Percentiles rank a stretch among this genome's conserved stretches.
Conservation (phyloP, 2,329 filamentous ascomycete genomes). For the Microdochium trichocladiopsis region DNA sequence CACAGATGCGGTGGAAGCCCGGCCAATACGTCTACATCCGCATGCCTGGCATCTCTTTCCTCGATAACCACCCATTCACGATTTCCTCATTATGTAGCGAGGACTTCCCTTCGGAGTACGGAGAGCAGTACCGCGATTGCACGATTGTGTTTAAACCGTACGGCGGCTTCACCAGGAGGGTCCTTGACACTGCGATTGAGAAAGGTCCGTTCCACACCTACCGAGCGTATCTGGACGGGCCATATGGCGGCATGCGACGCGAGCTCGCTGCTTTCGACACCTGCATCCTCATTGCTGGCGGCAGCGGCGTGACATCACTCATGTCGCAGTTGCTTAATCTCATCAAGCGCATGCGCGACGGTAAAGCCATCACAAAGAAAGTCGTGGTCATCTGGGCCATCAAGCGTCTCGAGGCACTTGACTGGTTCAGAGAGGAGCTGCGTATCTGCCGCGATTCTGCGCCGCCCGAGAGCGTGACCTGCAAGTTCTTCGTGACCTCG, state of each 20-base stretch:
- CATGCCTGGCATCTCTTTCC: constrained; percentile 84
- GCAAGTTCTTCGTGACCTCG: constrained; percentile 90
- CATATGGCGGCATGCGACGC: constrained; percentile 89
- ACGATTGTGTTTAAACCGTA: constrained; percentile 89
- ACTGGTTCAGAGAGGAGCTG: constrained; percentile 95
- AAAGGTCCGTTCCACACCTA: constrained; percentile 90
- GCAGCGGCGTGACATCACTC: constrained; percentile 88
- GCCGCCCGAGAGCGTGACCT: constrained; percentile 80
- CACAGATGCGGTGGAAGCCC: constrained; percentile 85
- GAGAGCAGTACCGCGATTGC: constrained; percentile 81
- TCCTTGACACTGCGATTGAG: constrained; percentile 74
- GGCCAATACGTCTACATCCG: constrained; percentile 93
- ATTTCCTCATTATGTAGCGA: constrained; percentile 89
- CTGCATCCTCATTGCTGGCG: constrained; percentile 86
- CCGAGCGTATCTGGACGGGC: constrained; percentile 85
- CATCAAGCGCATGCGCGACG: constrained; percentile 94
- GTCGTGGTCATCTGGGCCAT: constrained; percentile 93
- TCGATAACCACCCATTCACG: constrained; percentile 94
- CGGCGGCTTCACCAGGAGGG: constrained; percentile 79
- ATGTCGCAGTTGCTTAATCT: constrained; percentile 86
- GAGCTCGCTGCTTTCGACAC: constrained; percentile 90
- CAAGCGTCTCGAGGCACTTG: constrained; percentile 86
- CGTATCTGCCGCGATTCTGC: constrained; percentile 86
- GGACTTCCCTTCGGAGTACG: constrained; percentile 88
- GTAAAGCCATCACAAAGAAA: constrained; percentile 85